Base-by-base conservation (phyloP, 352 stramenopile species). In the Globisporangium uncinulatum region DNA sequence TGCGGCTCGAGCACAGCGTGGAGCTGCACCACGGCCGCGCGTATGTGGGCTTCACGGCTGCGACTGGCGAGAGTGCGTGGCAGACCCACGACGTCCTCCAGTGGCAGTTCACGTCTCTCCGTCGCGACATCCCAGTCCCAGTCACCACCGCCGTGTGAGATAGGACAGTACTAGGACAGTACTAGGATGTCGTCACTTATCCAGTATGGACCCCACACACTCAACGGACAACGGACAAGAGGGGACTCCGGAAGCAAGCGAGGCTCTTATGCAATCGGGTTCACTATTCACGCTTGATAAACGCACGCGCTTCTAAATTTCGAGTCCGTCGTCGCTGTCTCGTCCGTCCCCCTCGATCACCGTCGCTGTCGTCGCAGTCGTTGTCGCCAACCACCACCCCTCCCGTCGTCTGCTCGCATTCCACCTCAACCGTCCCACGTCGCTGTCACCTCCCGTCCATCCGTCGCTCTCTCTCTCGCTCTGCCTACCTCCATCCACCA, bases 21-120 rank as follows among this genome's bases (percentile, higher is more conserved):
- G 68, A 86, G 49, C 73, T 98, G 9, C 73, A 83, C 45, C 91
- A 96, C 45, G 80, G 80, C 10, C 79, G 90, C 2, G 85, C 87
- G 4, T 97, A 76, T 70, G 86, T 98, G 0, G 94, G 94, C n/a
- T 97, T 98, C 62, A 97, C 94, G 1, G 87, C 86, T 2, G 76
- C 88, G 31, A 98, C 94, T 0, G 89, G 89, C 6, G 71, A 63
- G 47, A 69, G 67, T 0, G 82, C 85, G 29, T 98, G 82, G 74
- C 92, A 98, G 71, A 77, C 76, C 4, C 89, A 98, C 44, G 87
- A 97, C 49, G 74, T 97, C 41, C 57, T 97, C 15, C 81, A 74
- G 10, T 97, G 87, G 86, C 59, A 61, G 14, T 97, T 97, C 49
- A 59, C 74, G 6, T 85, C 72, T 21, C 69, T 90, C 9, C 71